These are phyloP conservation scores for Wickerhamomyces sp. DNA, from an alignment of 1,139 yeast species.

Conservation along the genomic window DNA sequence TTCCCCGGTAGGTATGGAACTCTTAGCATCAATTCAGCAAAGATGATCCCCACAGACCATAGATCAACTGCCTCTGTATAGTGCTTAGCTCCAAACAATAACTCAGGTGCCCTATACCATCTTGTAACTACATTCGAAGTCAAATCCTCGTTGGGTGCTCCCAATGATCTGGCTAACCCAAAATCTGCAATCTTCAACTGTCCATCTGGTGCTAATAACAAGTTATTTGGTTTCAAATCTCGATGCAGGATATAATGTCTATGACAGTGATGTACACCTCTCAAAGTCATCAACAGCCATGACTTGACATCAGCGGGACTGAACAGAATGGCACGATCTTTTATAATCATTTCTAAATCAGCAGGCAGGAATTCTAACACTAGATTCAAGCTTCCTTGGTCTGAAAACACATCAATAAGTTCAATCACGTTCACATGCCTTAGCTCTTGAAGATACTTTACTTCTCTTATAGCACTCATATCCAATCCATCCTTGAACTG, in stretches of 20 bases:
- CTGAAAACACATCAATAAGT: slow-evolving; percentile 78
- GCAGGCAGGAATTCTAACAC: slow-evolving; percentile 90
- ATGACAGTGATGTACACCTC: slow-evolving; percentile 96
- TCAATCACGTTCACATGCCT: slow-evolving; percentile 83
- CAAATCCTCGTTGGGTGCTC: slow-evolving; percentile 66
- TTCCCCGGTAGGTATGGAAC: slow-evolving; percentile 93
- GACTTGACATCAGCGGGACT: slow-evolving; percentile 85
- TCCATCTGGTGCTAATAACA: slow-evolving; percentile 81
- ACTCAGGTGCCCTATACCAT: slow-evolving; percentile 96
- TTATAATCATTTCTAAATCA: slow-evolving; percentile 85
- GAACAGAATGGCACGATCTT: slow-evolving; percentile 72
- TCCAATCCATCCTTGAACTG: slow-evolving; percentile 94
- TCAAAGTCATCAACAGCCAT: slow-evolving; percentile 88
- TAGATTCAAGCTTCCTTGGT: slow-evolving; percentile 66
- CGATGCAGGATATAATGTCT: slow-evolving; percentile 86
- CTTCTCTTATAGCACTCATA: slow-evolving; percentile 96
- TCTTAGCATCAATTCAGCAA: slow-evolving; percentile 92
- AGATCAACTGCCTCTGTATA: slow-evolving; percentile 86
- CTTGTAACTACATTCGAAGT: slow-evolving; percentile 94
- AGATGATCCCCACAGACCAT: slow-evolving; percentile 95
- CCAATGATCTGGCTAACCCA: slow-evolving; percentile 85
- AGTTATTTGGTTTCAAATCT: slow-evolving; percentile 79
- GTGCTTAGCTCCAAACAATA: slow-evolving; percentile 82
- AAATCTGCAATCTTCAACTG: slow-evolving; percentile 92
- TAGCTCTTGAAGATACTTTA: slow-evolving; percentile 85